A percentile compares a stretch with the other conserved stretches of the same genome.
phyloP scores from a whole-genome alignment of 768 basidiomycete species.

The Boletus coccyginus region DNA sequence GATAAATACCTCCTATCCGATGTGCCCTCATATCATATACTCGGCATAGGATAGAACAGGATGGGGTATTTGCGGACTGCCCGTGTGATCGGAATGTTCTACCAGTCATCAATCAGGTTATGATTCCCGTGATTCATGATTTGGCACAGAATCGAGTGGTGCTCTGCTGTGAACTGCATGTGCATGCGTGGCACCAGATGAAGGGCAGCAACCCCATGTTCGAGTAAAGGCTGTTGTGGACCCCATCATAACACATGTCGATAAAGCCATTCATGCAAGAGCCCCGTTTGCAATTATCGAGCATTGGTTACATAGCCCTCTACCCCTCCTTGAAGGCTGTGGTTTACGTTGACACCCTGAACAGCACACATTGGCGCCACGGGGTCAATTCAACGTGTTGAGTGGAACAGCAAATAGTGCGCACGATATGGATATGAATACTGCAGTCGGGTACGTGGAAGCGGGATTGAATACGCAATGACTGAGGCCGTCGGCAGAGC shows the following conservation, averaged over 20 bases:
- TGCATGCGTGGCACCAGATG: conserved; percentile 16
- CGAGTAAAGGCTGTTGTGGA: conserved; percentile 11
- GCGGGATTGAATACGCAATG: conserved; percentile 20
- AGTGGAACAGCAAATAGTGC: conserved; percentile 9
- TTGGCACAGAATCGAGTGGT: conserved; percentile 7
- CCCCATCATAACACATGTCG: conserved; percentile 15
- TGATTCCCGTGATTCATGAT: conserved; percentile 26
- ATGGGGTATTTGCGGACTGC: conserved; percentile 8
- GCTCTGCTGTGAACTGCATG: conserved; percentile 24
- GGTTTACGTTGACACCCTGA: conserved; percentile 30
- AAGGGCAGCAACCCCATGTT: conserved; percentile 9
- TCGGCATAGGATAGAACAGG: neutral
- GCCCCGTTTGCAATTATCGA: conserved; percentile 16
- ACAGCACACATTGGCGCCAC: conserved; percentile 21
- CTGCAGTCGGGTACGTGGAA: conserved; percentile 24
- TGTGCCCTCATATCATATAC: neutral
- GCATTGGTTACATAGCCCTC: conserved; percentile 17
- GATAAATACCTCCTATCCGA: conserved; percentile 23
- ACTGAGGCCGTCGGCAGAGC: conserved; percentile 20
- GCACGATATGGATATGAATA: conserved; percentile 26
- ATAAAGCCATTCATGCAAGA: conserved; percentile 8
- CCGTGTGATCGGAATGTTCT: conserved; percentile 21
- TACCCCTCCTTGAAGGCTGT: conserved; percentile 25
- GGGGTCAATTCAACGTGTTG: conserved; percentile 22
- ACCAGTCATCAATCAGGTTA: conserved; percentile 14